Percentiles rank a stretch among this genome's conserved stretches.
phyloP scores from a whole-genome alignment of 768 basidiomycete genomes.

The Epithele typhae region DNA sequence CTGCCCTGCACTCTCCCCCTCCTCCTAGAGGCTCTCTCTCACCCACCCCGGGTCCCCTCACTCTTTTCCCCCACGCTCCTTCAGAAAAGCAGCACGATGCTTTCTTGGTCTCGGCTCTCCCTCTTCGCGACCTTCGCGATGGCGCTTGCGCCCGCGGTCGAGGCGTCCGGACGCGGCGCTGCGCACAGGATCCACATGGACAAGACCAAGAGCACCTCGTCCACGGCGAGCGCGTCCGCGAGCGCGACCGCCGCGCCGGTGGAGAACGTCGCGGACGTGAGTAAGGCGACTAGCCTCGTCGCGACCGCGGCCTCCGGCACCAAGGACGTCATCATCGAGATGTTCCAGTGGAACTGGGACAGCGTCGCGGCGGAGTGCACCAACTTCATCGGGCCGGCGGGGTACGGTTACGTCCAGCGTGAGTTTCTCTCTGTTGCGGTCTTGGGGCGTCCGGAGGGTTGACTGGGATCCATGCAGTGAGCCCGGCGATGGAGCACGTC shows the following conservation, averaged over 20 bases:
- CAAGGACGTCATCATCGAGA: conserved; percentile 54
- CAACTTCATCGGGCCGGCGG: conserved; percentile 62
- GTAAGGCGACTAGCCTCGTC: too few relatives aligned
- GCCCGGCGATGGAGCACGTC: conserved; percentile 57
- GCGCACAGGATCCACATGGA: too few relatives aligned
- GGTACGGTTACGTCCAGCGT: conserved; percentile 69
- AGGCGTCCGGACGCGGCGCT: too few relatives aligned
- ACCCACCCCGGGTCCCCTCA: neutral
- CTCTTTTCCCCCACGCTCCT: neutral
- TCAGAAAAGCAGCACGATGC: neutral
- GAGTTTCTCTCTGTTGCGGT: neutral
- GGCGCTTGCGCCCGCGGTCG: neutral
- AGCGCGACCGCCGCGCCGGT: too few relatives aligned
- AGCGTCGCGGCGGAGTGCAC: conserved; percentile 61
- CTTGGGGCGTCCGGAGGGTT: neutral
- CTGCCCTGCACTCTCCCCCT: too few relatives aligned
- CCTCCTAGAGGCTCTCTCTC: neutral
- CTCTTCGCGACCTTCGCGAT: neutral
- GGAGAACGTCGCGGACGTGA: too few relatives aligned
- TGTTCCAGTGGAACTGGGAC: conserved; percentile 62
- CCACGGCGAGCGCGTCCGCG: too few relatives aligned
- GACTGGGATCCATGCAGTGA: conserved; percentile 23
- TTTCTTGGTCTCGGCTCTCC: neutral
- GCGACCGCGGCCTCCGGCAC: neutral
- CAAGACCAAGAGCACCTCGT: too few relatives aligned